These are phyloP conservation scores for Metschnikowia koreensis DNA, from an alignment of 805 yeast species.

Conservation along the genomic window DNA sequence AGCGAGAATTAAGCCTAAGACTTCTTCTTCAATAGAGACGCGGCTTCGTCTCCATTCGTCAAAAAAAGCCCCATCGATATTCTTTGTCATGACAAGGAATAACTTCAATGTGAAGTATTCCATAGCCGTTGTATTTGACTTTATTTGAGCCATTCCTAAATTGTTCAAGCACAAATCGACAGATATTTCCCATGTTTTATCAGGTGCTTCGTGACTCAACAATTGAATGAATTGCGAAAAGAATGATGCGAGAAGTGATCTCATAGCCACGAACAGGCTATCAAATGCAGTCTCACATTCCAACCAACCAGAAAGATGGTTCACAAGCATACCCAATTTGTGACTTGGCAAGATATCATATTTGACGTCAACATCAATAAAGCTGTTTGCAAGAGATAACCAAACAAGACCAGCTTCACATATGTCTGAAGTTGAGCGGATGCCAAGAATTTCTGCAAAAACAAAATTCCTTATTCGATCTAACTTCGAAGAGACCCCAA, in stretches of 20 bases:
- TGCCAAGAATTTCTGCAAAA: conserved; percentile 66
- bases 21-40: conserved; percentile 37
- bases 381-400: conserved; percentile 47
- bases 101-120: conserved; percentile 47
- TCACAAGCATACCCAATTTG: conserved; percentile 61
- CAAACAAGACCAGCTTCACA: conserved; percentile 43
- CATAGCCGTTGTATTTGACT: conserved; percentile 41
- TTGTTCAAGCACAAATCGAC: conserved; percentile 43
- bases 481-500: conserved; percentile 35
- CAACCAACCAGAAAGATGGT: conserved; percentile 54
- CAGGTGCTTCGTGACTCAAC: conserved; percentile 21
- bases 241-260: conserved; percentile 52
- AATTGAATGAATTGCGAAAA: conserved; percentile 26
- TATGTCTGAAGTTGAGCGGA: conserved; percentile 41
- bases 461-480: conserved; percentile 57
- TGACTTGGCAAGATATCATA: conserved; percentile 57
- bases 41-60: conserved; percentile 30
- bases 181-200: conserved; percentile 38
- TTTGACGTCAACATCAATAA: conserved; percentile 33
- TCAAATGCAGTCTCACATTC: conserved; percentile 64
- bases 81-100: conserved; percentile 26
- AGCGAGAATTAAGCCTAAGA: conserved; percentile 43
- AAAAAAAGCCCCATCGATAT: conserved; percentile 1
- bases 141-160: conserved; percentile 40
- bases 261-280: conserved; percentile 46